A percentile compares a stretch with the other conserved stretches of the same genome.
These are phyloP conservation scores for Verticillium albo-atrum DNA, from an alignment of 2,329 filamentous ascomycete species.

Conservation along the genomic window DNA sequence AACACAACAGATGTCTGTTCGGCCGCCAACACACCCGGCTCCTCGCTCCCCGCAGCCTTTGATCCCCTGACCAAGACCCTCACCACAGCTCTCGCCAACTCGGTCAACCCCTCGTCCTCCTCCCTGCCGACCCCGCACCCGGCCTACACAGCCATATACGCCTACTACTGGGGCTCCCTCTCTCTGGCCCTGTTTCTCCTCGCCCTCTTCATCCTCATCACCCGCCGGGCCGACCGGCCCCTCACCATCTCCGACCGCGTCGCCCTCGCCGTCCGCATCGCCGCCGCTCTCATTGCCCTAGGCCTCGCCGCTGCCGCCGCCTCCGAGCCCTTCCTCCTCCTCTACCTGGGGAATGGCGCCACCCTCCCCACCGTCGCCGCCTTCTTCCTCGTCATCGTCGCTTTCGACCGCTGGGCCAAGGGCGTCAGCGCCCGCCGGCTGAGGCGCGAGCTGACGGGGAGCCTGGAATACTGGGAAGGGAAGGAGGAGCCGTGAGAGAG, in stretches of 20 bases:
- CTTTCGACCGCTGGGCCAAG: constrained; percentile 7
- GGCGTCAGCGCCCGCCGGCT: constrained; percentile 6
- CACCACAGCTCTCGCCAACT: constrained; percentile 4
- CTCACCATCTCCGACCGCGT: constrained; percentile 8
- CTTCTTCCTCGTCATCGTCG: constrained; percentile 4
- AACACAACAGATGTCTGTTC: constrained; percentile 6
- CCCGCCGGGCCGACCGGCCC: constrained; percentile 6
- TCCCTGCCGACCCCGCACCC: not conserved
- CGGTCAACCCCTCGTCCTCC: constrained; percentile 4
- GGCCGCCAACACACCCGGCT: not conserved
- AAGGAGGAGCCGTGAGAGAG: not conserved
- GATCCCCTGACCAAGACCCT: constrained; percentile 1
- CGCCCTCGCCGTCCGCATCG: constrained; percentile 1
- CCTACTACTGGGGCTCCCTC: constrained; percentile 9
- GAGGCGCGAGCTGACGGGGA: constrained; percentile 6
- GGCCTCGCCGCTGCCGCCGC: constrained; percentile 5
- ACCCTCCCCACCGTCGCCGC: constrained; percentile 5
- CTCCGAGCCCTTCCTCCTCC: constrained; percentile 4
- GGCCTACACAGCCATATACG: constrained; percentile 7
- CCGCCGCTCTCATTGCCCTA: constrained; percentile 2
- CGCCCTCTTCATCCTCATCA: constrained; percentile 7
- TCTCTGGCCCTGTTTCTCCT: constrained; percentile 6
- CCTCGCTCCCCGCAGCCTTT: constrained; percentile 1
- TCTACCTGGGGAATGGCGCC: constrained; percentile 5
- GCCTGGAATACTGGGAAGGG: constrained; percentile 2